These are phyloP conservation scores for Aspergillus arachidicola DNA, from an alignment of 2,329 filamentous ascomycete species.

Conservation along the genomic window DNA sequence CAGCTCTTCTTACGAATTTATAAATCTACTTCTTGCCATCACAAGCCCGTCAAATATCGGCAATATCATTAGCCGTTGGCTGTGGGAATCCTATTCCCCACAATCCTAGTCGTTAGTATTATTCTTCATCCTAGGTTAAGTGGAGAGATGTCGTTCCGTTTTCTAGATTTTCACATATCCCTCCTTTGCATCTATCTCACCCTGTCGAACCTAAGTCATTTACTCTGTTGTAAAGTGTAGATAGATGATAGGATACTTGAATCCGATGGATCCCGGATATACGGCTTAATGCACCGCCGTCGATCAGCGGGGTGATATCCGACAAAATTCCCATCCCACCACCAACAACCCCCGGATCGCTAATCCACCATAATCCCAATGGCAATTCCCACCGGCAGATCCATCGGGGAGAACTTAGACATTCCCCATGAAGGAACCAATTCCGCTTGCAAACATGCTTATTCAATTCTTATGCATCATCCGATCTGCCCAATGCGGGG, in stretches of 20 bases:
- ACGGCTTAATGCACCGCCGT: not conserved
- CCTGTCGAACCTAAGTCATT: rapidly evolving
- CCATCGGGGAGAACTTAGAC: not conserved
- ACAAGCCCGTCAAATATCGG: not conserved
- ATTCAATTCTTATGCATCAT: conserved; percentile 7
- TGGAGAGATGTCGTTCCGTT: not conserved
- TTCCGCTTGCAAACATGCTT: not conserved
- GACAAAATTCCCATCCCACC: not conserved
- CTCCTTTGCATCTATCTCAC: not conserved
- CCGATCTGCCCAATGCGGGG: conserved; percentile 9
- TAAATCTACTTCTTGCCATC: not conserved
- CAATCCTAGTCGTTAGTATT: not conserved
- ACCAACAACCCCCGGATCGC: not conserved
- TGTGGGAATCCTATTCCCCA: not conserved
- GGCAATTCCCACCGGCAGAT: not conserved
- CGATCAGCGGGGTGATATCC: not conserved
- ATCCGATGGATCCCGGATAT: not conserved
- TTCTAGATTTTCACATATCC: no score
- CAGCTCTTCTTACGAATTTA: not conserved
- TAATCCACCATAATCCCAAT: not conserved
- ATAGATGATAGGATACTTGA: not conserved
- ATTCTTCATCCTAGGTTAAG: not conserved
- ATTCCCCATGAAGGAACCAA: not conserved
- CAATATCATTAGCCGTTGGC: not conserved
- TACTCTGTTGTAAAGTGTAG: not conserved